These are phyloP conservation scores for Xylariales sp. DNA, from an alignment of 2,329 filamentous ascomycete species.

Conservation along the genomic window DNA sequence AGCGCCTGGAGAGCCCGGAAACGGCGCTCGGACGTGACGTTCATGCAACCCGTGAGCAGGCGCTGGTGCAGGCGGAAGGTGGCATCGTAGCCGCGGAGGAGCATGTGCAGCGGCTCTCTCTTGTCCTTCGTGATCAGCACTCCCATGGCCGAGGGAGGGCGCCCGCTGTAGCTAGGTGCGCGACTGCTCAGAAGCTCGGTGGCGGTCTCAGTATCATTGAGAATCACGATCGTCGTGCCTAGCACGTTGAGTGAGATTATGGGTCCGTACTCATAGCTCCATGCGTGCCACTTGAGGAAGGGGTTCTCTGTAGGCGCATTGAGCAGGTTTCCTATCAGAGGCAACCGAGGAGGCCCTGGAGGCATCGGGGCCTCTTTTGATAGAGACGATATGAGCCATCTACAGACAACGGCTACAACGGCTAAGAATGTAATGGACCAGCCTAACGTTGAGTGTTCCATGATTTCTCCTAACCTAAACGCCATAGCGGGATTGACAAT, in stretches of 20 bases:
- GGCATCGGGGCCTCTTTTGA: too few relatives aligned
- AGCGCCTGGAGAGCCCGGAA: background rate
- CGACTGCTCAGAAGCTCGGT: background rate
- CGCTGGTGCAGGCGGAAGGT: background rate
- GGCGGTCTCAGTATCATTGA: background rate
- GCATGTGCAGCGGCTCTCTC: too few relatives aligned
- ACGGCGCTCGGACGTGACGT: background rate
- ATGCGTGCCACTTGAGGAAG: background rate
- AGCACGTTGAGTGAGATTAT: background rate
- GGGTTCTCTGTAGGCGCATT: background rate
- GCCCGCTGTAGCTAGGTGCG: background rate
- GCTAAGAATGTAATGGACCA: too few relatives aligned
- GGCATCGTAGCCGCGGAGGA: background rate
- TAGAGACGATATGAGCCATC: too few relatives aligned
- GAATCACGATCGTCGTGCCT: background rate
- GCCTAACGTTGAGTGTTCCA: too few relatives aligned
- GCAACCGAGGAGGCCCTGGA: background rate
- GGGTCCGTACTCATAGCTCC: background rate
- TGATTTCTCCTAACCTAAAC: too few relatives aligned
- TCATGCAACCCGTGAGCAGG: background rate
- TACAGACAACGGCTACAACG: too few relatives aligned
- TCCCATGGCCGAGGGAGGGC: background rate
- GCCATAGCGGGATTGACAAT: too few relatives aligned
- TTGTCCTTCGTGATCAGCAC: background rate
- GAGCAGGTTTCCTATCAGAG: background rate